These are phyloP conservation scores for Conoideocrella luteorostrata DNA, from an alignment of 2,329 filamentous ascomycete genomes.

Conservation along the genomic window DNA sequence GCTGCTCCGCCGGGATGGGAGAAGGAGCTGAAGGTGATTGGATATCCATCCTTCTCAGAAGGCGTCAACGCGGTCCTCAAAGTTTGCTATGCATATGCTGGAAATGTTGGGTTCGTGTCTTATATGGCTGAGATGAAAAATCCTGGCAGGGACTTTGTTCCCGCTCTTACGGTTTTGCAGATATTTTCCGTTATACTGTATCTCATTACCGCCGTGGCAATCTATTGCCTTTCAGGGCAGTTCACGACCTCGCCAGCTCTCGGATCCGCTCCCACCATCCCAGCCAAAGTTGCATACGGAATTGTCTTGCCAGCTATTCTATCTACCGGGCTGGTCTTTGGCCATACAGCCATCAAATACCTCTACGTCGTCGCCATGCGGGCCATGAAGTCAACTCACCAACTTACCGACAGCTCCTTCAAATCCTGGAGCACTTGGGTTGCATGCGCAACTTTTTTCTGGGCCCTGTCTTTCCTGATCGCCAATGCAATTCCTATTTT, in stretches of 20 bases:
- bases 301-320: slow-evolving; percentile 24
- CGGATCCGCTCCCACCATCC: slow-evolving; percentile 23
- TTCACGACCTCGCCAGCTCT: slow-evolving; percentile 26
- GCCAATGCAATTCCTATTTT: slow-evolving; percentile 32
- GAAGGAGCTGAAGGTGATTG: slow-evolving; percentile 23
- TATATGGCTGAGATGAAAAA: slow-evolving; percentile 31
- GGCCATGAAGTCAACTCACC: slow-evolving; percentile 22
- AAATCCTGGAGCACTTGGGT: slow-evolving; percentile 31
- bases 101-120: slow-evolving; percentile 30
- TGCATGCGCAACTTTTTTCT: slow-evolving; percentile 25
- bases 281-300: slow-evolving; percentile 27
- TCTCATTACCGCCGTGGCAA: slow-evolving; percentile 23
- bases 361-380: slow-evolving; percentile 28
- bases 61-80: slow-evolving; percentile 27
- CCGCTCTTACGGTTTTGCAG: slow-evolving; percentile 24
- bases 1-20: slow-evolving; percentile 21
- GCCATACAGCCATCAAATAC: slow-evolving; percentile 26
- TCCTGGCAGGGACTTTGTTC: slow-evolving; percentile 25
- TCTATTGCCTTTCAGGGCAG: slow-evolving; percentile 26
- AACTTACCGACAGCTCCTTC: slow-evolving; percentile 25
- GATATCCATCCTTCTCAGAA: slow-evolving; percentile 23
- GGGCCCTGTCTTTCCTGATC: slow-evolving; percentile 27
- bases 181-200: slow-evolving; percentile 27
- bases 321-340: slow-evolving; percentile 24
- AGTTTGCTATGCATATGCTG: slow-evolving; percentile 30